Conservation (phyloP, 495 filamentous ascomycete genomes). For the Xylaria palmicola region DNA sequence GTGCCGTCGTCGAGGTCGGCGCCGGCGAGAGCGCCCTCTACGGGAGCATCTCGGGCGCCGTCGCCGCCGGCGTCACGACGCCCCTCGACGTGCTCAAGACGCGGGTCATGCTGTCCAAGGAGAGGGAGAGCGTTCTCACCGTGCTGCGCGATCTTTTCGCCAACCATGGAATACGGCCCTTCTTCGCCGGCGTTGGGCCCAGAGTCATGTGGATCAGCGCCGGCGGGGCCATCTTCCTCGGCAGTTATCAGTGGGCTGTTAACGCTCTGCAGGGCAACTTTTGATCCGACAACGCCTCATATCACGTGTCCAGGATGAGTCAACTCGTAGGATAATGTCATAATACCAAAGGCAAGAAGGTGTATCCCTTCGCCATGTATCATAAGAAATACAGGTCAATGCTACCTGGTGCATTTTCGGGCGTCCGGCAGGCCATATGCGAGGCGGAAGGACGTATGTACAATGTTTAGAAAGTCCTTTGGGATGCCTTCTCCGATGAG, state of each 20-base stretch:
- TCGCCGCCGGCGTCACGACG: constrained; percentile 87
- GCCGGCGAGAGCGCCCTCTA: constrained; percentile 82
- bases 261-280: constrained; percentile 60
- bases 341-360: not conserved
- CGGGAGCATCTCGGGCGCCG: constrained; percentile 77
- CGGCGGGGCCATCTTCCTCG: constrained; percentile 92
- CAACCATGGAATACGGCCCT: constrained; percentile 70
- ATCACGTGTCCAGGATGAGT: constrained; percentile 3
- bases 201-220: constrained; percentile 90
- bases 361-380: constrained; percentile 12
- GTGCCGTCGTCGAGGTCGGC: constrained; percentile 53
- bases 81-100: constrained; percentile 97
- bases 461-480: constrained; percentile 8
- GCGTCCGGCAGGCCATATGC: constrained; percentile 2
- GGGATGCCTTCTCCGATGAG: not conserved
- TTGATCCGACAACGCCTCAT: constrained; percentile 12
- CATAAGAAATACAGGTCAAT: constrained; percentile 2
- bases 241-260: constrained; percentile 89
- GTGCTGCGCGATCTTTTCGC: constrained; percentile 66
- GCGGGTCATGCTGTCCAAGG: constrained; percentile 80
- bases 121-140: constrained; percentile 54
- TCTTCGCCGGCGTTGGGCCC: constrained; percentile 87
- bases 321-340: not conserved
- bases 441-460: constrained; percentile 12
- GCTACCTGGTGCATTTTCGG: constrained; percentile 7